These are phyloP conservation scores for Lenwebbia sp. DNA, from an alignment of 345 rosid species.

Conservation along the genomic window DNA sequence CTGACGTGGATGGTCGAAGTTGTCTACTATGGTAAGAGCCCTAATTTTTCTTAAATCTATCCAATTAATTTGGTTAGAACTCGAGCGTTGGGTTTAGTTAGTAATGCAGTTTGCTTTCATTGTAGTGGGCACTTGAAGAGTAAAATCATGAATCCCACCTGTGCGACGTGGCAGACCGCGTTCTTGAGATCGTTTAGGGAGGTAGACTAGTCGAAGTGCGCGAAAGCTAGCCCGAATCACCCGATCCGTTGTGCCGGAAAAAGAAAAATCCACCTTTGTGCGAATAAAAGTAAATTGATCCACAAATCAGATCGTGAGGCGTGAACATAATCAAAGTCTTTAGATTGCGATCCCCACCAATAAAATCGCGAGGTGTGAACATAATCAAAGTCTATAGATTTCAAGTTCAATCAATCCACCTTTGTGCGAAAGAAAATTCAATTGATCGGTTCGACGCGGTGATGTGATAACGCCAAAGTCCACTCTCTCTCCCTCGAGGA, in stretches of 20 bases:
- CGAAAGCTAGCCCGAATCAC: not conserved
- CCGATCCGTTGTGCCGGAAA: not conserved
- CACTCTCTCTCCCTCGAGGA: not conserved
- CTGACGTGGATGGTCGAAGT: not conserved
- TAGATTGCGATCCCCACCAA: too few species aligned
- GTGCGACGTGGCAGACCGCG: not conserved
- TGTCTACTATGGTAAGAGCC: too few species aligned
- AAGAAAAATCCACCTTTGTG: not conserved
- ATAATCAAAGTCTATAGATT: not conserved
- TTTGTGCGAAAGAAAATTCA: not conserved
- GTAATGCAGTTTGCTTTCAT: not conserved
- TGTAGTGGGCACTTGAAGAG: not conserved
- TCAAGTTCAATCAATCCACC: not conserved
- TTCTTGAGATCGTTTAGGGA: not conserved
- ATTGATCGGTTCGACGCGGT: not conserved
- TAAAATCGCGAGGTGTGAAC: not conserved
- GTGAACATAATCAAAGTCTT: not conserved
- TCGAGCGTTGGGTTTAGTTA: not conserved
- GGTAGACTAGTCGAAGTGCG: not conserved
- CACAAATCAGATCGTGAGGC: not conserved
- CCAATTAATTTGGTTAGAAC: not conserved
- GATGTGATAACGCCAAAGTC: not conserved
- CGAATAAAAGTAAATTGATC: not conserved
- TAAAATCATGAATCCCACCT: not conserved
- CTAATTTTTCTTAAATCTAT: too few species aligned